phyloP scores from a whole-genome alignment of 139 green algal genomes.

The Chlamydomonas urium region DNA sequence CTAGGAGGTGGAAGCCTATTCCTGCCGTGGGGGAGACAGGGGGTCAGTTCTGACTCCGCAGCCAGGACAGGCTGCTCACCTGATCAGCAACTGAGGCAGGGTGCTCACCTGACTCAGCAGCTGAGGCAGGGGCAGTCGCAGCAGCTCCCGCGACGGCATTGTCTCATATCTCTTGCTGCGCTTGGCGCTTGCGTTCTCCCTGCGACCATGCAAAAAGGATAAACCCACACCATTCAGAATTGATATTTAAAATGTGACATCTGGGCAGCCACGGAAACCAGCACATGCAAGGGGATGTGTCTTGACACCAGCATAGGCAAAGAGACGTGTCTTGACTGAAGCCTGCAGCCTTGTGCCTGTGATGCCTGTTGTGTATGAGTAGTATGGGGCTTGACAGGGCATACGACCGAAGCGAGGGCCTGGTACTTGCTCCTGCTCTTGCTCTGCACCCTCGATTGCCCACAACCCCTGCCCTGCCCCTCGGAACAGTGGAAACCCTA shows the following conservation, averaged over 20 bases:
- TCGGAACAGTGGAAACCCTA: neutral
- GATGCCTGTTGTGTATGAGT: too few relatives aligned
- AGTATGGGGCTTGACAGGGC: neutral
- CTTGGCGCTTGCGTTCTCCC: neutral
- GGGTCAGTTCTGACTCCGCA: too few relatives aligned
- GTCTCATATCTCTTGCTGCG: neutral
- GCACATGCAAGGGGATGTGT: neutral
- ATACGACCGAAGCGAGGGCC: neutral
- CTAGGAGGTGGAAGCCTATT: too few relatives aligned
- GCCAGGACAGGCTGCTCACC: too few relatives aligned
- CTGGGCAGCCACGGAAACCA: neutral
- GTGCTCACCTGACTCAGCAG: neutral
- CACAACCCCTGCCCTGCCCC: too few relatives aligned
- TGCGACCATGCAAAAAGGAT: neutral
- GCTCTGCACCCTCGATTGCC: too few relatives aligned
- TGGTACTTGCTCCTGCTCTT: neutral
- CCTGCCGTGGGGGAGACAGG: too few relatives aligned
- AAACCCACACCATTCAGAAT: neutral
- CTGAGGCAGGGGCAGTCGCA: slow-evolving; percentile 8
- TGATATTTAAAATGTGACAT: neutral
- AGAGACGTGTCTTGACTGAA: too few relatives aligned
- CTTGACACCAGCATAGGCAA: too few relatives aligned
- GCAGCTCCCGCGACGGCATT: neutral
- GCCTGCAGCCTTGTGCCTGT: too few relatives aligned
- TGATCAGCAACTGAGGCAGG: too few relatives aligned